Conservation (phyloP, 345 rosid species). For the Salix arbutifolia region DNA sequence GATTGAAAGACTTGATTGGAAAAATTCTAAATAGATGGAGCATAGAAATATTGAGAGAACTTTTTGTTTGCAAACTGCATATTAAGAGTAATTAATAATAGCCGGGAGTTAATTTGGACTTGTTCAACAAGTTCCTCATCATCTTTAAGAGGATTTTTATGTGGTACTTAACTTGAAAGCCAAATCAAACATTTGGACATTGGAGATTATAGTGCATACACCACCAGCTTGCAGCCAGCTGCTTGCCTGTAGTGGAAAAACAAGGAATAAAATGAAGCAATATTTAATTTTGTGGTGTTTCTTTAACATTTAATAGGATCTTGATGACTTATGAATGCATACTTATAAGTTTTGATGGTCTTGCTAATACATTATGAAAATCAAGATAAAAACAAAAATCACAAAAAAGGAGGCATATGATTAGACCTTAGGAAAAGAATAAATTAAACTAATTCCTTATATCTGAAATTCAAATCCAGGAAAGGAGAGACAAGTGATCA, state of each 20-base stretch:
- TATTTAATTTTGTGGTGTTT: background rate
- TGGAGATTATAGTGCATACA: too few species aligned
- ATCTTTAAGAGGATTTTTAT: too few species aligned
- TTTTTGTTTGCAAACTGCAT: background rate
- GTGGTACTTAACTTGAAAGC: background rate
- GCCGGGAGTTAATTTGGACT: background rate
- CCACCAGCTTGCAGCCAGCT: too few species aligned
- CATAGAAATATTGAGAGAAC: background rate
- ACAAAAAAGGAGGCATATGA: background rate
- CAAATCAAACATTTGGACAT: background rate
- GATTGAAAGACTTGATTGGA: too few species aligned
- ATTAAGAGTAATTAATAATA: background rate
- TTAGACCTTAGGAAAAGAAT: background rate
- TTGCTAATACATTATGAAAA: conserved; percentile 15
- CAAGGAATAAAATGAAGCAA: background rate
- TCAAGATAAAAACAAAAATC: background rate
- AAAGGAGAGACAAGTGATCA: background rate
- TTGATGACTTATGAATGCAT: conserved; percentile 28
- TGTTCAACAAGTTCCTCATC: background rate
- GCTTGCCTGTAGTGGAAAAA: background rate
- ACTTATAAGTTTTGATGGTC: conserved; percentile 45
- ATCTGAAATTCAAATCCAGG: background rate
- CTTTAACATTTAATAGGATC: conserved; percentile 17
- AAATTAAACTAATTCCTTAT: too few species aligned
- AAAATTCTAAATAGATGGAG: background rate